Conservation (phyloP, 495 filamentous ascomycete genomes). For the Aspergillus incahuasiensis region DNA sequence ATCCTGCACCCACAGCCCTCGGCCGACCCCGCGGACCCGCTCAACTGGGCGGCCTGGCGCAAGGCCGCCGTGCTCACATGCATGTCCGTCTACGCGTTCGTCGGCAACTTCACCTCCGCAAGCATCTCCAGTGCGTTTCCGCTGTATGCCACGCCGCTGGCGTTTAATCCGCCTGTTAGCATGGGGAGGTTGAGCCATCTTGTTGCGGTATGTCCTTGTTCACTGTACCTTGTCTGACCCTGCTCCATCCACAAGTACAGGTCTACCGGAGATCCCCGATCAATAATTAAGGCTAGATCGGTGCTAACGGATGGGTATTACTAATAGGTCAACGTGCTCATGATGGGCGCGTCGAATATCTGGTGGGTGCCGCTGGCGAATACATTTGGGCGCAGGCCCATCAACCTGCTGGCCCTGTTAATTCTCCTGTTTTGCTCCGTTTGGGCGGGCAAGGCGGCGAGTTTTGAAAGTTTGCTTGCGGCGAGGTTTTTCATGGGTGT, state of each 20-base stretch:
- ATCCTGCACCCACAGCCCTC: slow-evolving; percentile 9
- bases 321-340: slow-evolving; percentile 11
- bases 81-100: slow-evolving; percentile 8
- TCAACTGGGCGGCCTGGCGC: slow-evolving; percentile 14
- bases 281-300: too few species aligned
- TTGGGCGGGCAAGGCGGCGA: slow-evolving; percentile 14
- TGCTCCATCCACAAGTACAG: too few species aligned
- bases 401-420: slow-evolving; percentile 14
- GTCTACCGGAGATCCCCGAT: too few species aligned
- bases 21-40: slow-evolving; percentile 5
- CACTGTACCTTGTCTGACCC: too few species aligned
- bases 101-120: slow-evolving; percentile 12
- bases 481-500: slow-evolving; percentile 18
- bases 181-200: slow-evolving; percentile 10
- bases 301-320: neutral
- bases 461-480: slow-evolving; percentile 14
- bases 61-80: slow-evolving; percentile 3
- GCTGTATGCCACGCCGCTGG: slow-evolving; percentile 11
- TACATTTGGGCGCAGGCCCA: slow-evolving; percentile 11
- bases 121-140: slow-evolving; percentile 12
- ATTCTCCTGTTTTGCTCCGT: slow-evolving; percentile 13
- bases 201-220: too few species aligned
- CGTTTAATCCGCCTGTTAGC: slow-evolving; percentile 12
- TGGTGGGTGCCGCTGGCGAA: slow-evolving; percentile 19
- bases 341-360: slow-evolving; percentile 18